Base-by-base conservation (phyloP, 2,329 filamentous ascomycete genomes). In the Colletotrichum sp. region DNA sequence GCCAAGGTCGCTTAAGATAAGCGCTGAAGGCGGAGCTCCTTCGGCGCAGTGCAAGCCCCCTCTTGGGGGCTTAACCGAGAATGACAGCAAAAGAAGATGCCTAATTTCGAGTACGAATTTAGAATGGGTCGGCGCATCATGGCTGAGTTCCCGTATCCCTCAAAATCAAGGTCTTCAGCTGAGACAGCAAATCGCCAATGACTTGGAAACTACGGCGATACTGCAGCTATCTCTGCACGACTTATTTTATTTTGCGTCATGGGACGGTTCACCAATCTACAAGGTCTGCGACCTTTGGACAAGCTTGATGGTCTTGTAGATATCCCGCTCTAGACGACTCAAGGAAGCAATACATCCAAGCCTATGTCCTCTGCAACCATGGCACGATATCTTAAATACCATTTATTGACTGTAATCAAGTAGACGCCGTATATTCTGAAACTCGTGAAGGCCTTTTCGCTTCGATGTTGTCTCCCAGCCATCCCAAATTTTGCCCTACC, bases 201-300 rank as follows among this genome's bases (percentile, higher is more conserved):
- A 48, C 43, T 48, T 21, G 10, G 6, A 48, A 7, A 48, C 0
- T 12, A 5, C 6, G n/a, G 18, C n/a, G 6, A 13, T 21, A 4
- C 43, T 48, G 43, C 18, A 8, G 2, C 10, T 21, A 21, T 21
- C 18, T 48, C 43, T 4, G 10, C n/a, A 1, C 3, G 18, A 48
- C 0, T 21, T 8, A 21, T 48, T n/a, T n/a, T n/a, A 7, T 1
- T 43, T 43, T n/a, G 8, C 38, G 38, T 2, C 5, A 2, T n/a
- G 0, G 5, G 3, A 43, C 16, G 16, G 8, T n/a, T n/a, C 16
- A 43, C 9, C 16, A 18, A 9, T 18, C 16, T 9, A 9, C 3
- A 38, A 38, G 5, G 16, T n/a, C 16, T 9, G 8, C 8, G 18
- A n/a, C 18, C 18, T 6, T 12, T n/a, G 8, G 38, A 3, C 18